Percentiles rank a stretch among this genome's conserved stretches.
Conservation (phyloP, 768 basidiomycete genomes). For the Epithele typhae region DNA sequence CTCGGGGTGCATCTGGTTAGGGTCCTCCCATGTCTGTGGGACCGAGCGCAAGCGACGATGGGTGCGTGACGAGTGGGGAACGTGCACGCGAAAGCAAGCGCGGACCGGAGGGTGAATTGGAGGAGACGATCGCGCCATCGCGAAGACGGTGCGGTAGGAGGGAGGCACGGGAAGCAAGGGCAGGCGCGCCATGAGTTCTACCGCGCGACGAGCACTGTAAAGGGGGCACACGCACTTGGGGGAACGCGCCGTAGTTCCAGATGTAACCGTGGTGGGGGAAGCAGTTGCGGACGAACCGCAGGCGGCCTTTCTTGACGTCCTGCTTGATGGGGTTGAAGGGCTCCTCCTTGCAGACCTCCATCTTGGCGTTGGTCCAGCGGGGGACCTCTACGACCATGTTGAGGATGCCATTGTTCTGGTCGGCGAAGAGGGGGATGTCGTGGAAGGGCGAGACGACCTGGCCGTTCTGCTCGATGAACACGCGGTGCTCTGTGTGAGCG, state of each 20-base stretch:
- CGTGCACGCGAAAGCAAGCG: background rate
- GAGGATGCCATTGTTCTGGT: slow-evolving; percentile 90
- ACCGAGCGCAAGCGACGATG: background rate
- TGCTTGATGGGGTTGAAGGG: slow-evolving; percentile 99
- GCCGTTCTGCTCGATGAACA: slow-evolving; percentile 89
- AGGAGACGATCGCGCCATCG: too few relatives aligned
- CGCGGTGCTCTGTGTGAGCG: slow-evolving; percentile 84
- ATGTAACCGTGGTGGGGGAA: slow-evolving; percentile 99
- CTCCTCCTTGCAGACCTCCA: slow-evolving; percentile 99
- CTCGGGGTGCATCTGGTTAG: slow-evolving; percentile 79
- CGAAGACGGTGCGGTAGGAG: background rate
- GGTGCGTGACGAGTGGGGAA: background rate
- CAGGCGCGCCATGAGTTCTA: background rate
- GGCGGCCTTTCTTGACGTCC: slow-evolving; percentile 93
- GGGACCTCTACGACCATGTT: slow-evolving; percentile 99
- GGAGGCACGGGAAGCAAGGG: background rate
- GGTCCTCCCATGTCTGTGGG: slow-evolving; percentile 95
- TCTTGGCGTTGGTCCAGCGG: slow-evolving; percentile 99
- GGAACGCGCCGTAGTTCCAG: slow-evolving; percentile 99
- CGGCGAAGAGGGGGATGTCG: slow-evolving; percentile 97
- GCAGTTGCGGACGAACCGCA: slow-evolving; percentile 98
- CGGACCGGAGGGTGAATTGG: too few relatives aligned
- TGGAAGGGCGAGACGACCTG: slow-evolving; percentile 85
- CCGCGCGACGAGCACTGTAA: background rate
- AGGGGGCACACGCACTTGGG: slow-evolving; percentile 57